These are phyloP conservation scores for Neotropicomus parvogracilis DNA, from an alignment of 1,284 basidiomycete genomes.

Conservation along the genomic window DNA sequence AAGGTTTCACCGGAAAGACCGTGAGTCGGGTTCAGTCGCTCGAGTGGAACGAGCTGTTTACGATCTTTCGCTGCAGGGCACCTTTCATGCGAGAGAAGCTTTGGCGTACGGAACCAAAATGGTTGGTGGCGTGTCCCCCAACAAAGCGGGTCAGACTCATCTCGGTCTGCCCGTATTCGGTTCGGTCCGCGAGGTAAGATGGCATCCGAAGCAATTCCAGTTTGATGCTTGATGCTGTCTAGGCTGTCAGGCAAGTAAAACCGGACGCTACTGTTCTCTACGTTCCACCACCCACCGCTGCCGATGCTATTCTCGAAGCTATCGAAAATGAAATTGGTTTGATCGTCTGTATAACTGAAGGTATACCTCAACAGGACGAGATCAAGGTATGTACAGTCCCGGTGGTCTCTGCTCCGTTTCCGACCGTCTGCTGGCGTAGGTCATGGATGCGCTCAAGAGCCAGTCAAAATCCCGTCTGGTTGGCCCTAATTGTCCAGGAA, in stretches of 20 bases:
- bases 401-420: neutral
- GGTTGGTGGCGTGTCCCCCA: constrained; percentile 97
- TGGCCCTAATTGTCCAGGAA: constrained; percentile 97
- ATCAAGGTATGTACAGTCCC: constrained; percentile 59
- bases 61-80: constrained; percentile 63
- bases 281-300: constrained; percentile 89
- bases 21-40: constrained; percentile 43
- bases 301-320: constrained; percentile 94
- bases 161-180: constrained; percentile 95
- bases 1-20: constrained; percentile 97
- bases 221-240: constrained; percentile 4
- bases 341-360: constrained; percentile 97
- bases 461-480: constrained; percentile 95
- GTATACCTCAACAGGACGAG: constrained; percentile 95
- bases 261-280: constrained; percentile 95
- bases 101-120: constrained; percentile 94
- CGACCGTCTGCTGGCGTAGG: constrained; percentile 42
- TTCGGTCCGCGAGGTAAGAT: constrained; percentile 79
- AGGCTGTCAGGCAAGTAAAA: constrained; percentile 81
- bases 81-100: constrained; percentile 96
- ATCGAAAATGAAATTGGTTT: constrained; percentile 96
- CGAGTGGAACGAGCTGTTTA: constrained; percentile 4
- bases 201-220: neutral
- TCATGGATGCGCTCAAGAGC: constrained; percentile 90
- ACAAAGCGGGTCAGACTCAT: constrained; percentile 95